Conservation (phyloP, 495 filamentous ascomycete genomes). For the Pyronema omphalodes region DNA sequence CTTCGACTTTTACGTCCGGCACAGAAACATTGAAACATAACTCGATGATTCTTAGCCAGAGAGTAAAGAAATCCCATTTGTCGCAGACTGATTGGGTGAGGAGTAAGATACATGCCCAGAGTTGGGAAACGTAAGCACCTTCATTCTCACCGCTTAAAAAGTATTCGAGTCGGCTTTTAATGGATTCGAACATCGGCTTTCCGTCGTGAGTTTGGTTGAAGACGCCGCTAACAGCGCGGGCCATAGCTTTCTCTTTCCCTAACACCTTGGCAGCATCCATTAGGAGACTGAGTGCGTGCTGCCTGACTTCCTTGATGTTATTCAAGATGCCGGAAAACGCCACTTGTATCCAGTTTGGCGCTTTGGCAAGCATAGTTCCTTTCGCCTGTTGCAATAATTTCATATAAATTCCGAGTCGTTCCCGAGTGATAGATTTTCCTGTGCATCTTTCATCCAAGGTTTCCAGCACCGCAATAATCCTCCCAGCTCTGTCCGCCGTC, state of each 20-base stretch:
- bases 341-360: conserved; percentile 55
- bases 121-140: conserved; percentile 58
- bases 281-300: conserved; percentile 54
- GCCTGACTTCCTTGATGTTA: conserved; percentile 52
- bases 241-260: conserved; percentile 45
- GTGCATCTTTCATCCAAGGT: conserved; percentile 52
- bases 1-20: conserved; percentile 48
- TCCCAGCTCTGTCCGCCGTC: conserved; percentile 44
- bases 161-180: conserved; percentile 45
- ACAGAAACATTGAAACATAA: conserved; percentile 71
- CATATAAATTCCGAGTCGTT: conserved; percentile 57
- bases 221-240: conserved; percentile 44
- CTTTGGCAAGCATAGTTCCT: conserved; percentile 41
- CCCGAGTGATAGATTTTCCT: conserved; percentile 57
- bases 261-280: conserved; percentile 43
- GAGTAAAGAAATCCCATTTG: conserved; percentile 50
- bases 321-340: conserved; percentile 68
- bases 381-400: conserved; percentile 52
- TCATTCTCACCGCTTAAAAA: conserved; percentile 45
- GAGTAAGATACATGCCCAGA: conserved; percentile 69
- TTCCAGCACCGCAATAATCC: conserved; percentile 48
- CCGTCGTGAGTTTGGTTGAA: conserved; percentile 42
- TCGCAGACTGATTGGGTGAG: conserved; percentile 43
- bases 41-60: conserved; percentile 61
- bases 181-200: conserved; percentile 42